Base-by-base conservation (phyloP, 345 rosid genomes). In the Raphanus raphanistrum region DNA sequence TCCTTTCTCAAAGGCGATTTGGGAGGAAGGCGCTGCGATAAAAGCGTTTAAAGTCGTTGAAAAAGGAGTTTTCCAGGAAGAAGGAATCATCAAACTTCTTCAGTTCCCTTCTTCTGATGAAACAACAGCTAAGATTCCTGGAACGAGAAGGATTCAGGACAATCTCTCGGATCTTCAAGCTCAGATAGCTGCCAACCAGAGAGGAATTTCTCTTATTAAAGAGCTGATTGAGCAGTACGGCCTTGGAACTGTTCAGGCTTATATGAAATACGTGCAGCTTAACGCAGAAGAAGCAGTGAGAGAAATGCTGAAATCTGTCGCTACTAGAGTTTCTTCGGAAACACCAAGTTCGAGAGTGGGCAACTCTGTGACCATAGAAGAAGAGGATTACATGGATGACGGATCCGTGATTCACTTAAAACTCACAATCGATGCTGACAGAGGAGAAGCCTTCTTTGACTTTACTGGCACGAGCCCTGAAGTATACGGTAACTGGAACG, bases 21-120 rank as follows among this genome's bases (percentile, higher is more conserved):
- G 91, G 91, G 99, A 95, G 75, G 96, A 94, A 86, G 99, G 99
- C 28, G 98, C 98, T 50, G 94, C 99, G 6, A 90, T 95, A 68
- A 95, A 88, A 78, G 91, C 99, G 50, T 95, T 95, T 82, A 92
- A 95, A 88, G 91, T 95, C 27, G 98, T 92, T 35, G 92, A 88
- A 63, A 90, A 81, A 77, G 98, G 97, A 17, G 66, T 80, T 77
- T 95, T 92, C 72, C 97, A 92, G 50, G 99, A 94, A 79, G 97
- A 92, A 82, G 99, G 97, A 77, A 90, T 95, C 66, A 38, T 77
- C 70, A 86, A 88, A 54, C 89, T 95, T 65, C 97, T 92, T 41
- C 87, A 78, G 36, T 87, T 85, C 75, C 96, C 97, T 4, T 80
- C 58, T 82, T 83, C 87, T 54, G 90, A 85, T 32, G 91, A 84